Evolutionary conservation across 2,329 filamentous ascomycete genomes (phyloP).

Genomic region (Colletotrichum sp.): DNA sequence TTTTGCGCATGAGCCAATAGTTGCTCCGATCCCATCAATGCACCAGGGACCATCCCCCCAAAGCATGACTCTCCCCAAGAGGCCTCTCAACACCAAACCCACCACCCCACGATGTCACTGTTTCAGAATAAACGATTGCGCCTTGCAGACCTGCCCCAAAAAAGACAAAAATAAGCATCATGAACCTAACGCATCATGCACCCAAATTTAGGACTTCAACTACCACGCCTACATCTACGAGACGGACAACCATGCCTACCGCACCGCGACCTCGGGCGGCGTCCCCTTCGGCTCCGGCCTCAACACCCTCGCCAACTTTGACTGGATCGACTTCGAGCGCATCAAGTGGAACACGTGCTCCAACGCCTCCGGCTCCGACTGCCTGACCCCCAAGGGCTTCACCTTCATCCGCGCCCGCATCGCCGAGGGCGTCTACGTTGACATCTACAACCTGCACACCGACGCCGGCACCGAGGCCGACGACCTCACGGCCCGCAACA

Average conservation of each 20-base stretch:
- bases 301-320: slow-evolving; percentile 66
- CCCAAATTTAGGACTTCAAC: slow-evolving; percentile 40
- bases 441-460: slow-evolving; percentile 71
- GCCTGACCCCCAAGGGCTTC: slow-evolving; percentile 73
- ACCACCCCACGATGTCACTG: background rate
- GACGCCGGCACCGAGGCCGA: slow-evolving; percentile 63
- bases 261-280: slow-evolving; percentile 69
- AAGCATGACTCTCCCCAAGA: background rate
- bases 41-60: background rate
- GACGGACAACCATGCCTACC: slow-evolving; percentile 62
- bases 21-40: background rate
- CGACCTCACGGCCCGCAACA: slow-evolving; percentile 60
- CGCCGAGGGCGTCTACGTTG: slow-evolving; percentile 59
- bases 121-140: background rate
- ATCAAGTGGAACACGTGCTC: slow-evolving; percentile 66
- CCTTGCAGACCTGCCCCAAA: background rate
- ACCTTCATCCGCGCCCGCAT: slow-evolving; percentile 67
- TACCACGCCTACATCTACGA: slow-evolving; percentile 69
- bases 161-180: background rate
- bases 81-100: background rate
- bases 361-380: slow-evolving; percentile 60
- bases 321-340: slow-evolving; percentile 61
- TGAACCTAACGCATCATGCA: background rate
- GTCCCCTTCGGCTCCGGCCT: slow-evolving; percentile 68
- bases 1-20: background rate